Base-by-base conservation (phyloP, 441 rosid genomes). In the Populus hybrid region DNA sequence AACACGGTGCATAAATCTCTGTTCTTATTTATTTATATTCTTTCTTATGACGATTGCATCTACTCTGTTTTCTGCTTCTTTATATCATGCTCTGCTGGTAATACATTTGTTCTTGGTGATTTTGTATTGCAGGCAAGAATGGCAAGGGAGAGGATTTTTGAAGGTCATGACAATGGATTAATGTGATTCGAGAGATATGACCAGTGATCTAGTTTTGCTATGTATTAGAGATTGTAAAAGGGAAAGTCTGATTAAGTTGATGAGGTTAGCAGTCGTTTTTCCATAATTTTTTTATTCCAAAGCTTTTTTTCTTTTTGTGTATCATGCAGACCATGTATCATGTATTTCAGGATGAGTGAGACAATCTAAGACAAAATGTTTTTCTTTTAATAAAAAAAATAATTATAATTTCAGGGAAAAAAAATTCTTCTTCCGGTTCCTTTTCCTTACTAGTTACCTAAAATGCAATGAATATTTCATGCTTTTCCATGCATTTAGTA, bases 91-190 rank as follows among this genome's bases (percentile, higher is more conserved):
- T 67, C 40, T 16, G 40, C 8, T 46, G 57, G 57, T 46, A 46
- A 1, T 46, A 12, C 30, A 8, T 67, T 12, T 24, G 24, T 23
- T 64, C 34, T 38, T 10, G 34, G 70, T 21, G 42, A 21, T 34
- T 74, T 14, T 34, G 68, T 50, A 40, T 46, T 81, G 74, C 78
- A 87, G 90, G 90, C 89, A 73, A 78, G 74, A 2, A 78, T 83
- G 64, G 90, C 90, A 30, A 83, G 87, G 75, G 78, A 81, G 73
- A 78, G 87, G 69, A 73, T 87, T 68, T 84, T 78, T 66, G 54
- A 69, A 36, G 78, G 76, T 75, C 74, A 35, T 69, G 36, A 32
- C 10, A 36, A 36, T n/a, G 72, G 50, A 69, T 69, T 67, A 32
- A 67, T 34, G 4, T 67, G 40, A 32, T 16, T 32, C 40, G 6